phyloP scores from a whole-genome alignment of 371 early-diverging fungal species.

The Hamiltosporidium magnivora region DNA sequence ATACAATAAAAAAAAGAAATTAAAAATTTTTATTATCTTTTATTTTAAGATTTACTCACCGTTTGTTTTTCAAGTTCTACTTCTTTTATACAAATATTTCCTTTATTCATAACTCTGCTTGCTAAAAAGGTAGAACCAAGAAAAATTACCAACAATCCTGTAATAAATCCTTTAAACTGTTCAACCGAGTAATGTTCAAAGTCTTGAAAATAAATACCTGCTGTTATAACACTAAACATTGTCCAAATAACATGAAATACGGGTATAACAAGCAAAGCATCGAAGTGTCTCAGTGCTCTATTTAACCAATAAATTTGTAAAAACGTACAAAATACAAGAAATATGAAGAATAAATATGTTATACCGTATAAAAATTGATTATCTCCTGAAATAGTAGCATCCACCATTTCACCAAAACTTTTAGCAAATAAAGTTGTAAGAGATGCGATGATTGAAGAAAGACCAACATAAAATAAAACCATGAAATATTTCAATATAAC shows the following conservation, averaged over 20 bases:
- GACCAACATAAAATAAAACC: slow-evolving; percentile 50
- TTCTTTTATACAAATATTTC: neutral
- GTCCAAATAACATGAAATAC: slow-evolving; percentile 71
- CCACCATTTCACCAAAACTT: slow-evolving; percentile 64
- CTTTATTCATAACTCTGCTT: slow-evolving; percentile 52
- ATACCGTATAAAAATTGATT: slow-evolving; percentile 63
- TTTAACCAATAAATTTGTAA: slow-evolving; percentile 69
- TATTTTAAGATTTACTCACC: neutral
- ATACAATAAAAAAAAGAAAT: too few species aligned
- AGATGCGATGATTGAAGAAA: slow-evolving; percentile 64
- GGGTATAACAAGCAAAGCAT: slow-evolving; percentile 69
- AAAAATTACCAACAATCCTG: slow-evolving; percentile 64
- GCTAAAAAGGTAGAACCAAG: slow-evolving; percentile 62
- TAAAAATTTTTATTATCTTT: too few species aligned
- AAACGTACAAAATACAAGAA: slow-evolving; percentile 65
- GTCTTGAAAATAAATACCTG: slow-evolving; percentile 70
- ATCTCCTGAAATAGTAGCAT: slow-evolving; percentile 60
- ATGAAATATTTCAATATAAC: slow-evolving; percentile 48
- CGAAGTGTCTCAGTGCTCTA: slow-evolving; percentile 66
- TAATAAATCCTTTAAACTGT: slow-evolving; percentile 61
- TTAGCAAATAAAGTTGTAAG: slow-evolving; percentile 71
- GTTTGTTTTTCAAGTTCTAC: neutral
- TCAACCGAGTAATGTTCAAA: slow-evolving; percentile 61
- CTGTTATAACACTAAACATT: slow-evolving; percentile 62
- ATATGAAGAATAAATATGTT: slow-evolving; percentile 62